These are phyloP conservation scores for Perkinsus olseni DNA, from an alignment of 169 alveolate species.

Conservation along the genomic window DNA sequence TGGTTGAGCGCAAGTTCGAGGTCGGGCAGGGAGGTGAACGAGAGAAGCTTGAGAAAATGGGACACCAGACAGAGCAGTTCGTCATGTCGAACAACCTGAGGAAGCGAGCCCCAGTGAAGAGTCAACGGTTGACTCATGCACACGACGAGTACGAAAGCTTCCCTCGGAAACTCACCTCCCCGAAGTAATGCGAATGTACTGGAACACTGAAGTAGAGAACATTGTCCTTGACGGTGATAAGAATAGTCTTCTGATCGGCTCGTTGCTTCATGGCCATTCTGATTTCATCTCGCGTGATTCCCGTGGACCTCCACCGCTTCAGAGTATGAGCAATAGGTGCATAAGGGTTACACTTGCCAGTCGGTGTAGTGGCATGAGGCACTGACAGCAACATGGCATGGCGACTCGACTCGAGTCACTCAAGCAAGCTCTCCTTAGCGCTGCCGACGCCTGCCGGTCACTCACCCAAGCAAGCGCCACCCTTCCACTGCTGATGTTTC, in stretches of 20 bases:
- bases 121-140: too few species aligned
- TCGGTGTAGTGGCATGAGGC: neutral
- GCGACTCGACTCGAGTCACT: too few species aligned
- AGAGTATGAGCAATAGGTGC: neutral
- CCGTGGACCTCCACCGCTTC: neutral
- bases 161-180: neutral
- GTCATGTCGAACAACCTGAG: neutral
- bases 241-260: neutral
- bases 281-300: neutral
- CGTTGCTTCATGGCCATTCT: neutral
- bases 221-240: neutral
- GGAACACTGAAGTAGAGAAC: neutral
- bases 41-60: neutral
- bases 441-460: too few species aligned
- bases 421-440: too few species aligned
- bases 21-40: neutral
- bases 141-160: too few species aligned
- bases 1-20: slow-evolving; percentile 7
- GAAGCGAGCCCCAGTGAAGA: too few species aligned
- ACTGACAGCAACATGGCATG: too few species aligned
- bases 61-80: neutral
- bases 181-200: neutral
- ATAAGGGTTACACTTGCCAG: neutral
- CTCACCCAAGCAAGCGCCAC: neutral
- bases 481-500: neutral